These are phyloP conservation scores for Penicillium samsonianum DNA, from an alignment of 495 filamentous ascomycete genomes.

Conservation along the genomic window DNA sequence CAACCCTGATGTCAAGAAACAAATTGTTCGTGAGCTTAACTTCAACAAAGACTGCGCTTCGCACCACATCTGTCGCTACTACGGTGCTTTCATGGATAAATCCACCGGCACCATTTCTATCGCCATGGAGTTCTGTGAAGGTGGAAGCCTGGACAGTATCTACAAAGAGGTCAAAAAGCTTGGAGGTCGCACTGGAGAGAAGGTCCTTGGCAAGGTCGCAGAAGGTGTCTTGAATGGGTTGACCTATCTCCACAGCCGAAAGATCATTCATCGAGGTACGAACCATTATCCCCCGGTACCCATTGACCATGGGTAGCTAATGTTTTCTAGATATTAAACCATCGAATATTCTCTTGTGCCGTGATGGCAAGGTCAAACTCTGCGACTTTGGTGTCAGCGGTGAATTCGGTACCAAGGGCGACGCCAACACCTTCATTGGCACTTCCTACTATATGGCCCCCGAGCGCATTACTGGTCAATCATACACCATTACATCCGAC, in stretches of 20 bases:
- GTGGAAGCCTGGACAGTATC: constrained; percentile 90
- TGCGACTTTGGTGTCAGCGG: constrained; percentile 98
- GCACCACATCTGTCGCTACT: constrained; percentile 93
- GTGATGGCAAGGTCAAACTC: constrained; percentile 90
- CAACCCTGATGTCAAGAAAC: constrained; percentile 95
- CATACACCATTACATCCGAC: constrained; percentile 97
- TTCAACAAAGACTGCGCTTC: constrained; percentile 98
- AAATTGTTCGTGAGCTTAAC: constrained; percentile 90
- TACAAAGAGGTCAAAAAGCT: constrained; percentile 96
- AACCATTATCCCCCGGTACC: background rate
- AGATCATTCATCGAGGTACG: constrained; percentile 90
- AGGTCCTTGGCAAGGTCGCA: constrained; percentile 96
- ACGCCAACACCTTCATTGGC: constrained; percentile 98
- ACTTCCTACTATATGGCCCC: constrained; percentile 99
- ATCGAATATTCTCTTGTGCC: constrained; percentile 92
- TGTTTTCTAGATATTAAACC: constrained; percentile 81
- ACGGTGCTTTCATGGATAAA: constrained; percentile 93
- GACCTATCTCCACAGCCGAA: constrained; percentile 92
- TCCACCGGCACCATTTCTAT: constrained; percentile 93
- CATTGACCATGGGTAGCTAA: constrained; percentile 8
- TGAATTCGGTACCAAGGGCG: constrained; percentile 97
- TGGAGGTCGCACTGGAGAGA: constrained; percentile 92
- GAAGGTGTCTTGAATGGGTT: constrained; percentile 93
- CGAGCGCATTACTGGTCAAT: constrained; percentile 94
- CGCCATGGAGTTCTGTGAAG: constrained; percentile 98